These are phyloP conservation scores for Erythrobasidium hasegawianum DNA, from an alignment of 1,284 basidiomycete species.

Conservation along the genomic window DNA sequence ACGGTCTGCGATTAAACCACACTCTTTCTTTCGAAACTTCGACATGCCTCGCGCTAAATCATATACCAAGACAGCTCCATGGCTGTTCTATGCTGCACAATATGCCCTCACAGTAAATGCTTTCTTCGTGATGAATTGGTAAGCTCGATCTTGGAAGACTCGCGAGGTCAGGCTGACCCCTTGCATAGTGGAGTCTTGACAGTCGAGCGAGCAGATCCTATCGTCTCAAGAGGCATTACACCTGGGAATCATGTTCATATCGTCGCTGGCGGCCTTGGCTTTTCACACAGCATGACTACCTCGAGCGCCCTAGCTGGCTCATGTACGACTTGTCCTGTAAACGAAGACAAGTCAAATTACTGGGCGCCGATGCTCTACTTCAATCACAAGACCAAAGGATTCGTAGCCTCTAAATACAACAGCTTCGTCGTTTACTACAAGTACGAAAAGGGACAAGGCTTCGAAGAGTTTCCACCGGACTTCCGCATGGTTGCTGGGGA, in stretches of 20 bases:
- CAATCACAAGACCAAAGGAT: not conserved
- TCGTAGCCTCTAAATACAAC: not conserved
- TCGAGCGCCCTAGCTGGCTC: not conserved
- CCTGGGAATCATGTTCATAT: not conserved
- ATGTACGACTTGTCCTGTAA: not conserved
- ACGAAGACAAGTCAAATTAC: not conserved
- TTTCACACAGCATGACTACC: not conserved
- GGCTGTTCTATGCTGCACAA: too few relatives aligned
- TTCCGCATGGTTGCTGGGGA: not conserved
- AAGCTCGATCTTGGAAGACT: too few relatives aligned
- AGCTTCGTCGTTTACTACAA: slow-evolving; percentile 1
- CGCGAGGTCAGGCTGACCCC: too few relatives aligned
- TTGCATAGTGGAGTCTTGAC: not conserved
- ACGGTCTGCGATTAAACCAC: too few relatives aligned
- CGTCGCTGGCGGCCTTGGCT: not conserved
- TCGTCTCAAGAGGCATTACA: not conserved
- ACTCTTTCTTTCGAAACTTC: too few relatives aligned
- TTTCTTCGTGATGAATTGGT: not conserved
- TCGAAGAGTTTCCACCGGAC: not conserved
- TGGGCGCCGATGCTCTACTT: not conserved
- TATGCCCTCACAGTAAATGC: not conserved
- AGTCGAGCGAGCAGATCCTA: not conserved
- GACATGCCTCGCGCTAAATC: too few relatives aligned
- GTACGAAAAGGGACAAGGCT: not conserved
- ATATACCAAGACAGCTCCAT: too few relatives aligned